Evolutionary conservation across 371 early-diverging fungal species (phyloP), one percentile per base, ranked within the genome.

Genomic region (Mortierella sp.): DNA sequence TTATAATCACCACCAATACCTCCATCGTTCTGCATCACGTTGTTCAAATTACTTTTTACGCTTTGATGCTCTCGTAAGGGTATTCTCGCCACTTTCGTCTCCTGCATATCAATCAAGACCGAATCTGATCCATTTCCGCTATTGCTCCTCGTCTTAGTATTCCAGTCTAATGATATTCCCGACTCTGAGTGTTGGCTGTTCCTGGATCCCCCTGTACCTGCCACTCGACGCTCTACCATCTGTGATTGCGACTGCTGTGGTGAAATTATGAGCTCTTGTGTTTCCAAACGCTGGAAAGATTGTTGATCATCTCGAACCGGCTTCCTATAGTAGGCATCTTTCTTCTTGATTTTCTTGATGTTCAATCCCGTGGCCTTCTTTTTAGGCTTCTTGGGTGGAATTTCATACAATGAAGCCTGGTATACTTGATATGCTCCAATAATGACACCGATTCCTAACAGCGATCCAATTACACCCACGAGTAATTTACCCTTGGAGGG

Each of bases 251-350:
- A 6, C 3, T 45, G 55, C 32, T 42, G 54, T 6, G 7, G 22
- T 40, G 31, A 19, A 57, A 42, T 22, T 49, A 37, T 53, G 3
- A 72, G 72, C 35, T 67, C 77, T 13, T 68, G 72, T 6, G 72
- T 61, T 0, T 78, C 73, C 55, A 72, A 40, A 1, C 79, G 68
- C 60, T 72, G 79, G 73, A 78, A 72, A 2, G 79, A 0, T 17
- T 57, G 63, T 13, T 61, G 56, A 26, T 72, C 63, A 0, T 59
- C 17, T 28, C 6, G 56, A 28, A 22, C 62, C 4, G 81, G 81
- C 65, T 80, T 80, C 61, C 45, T 70, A 62, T 54, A 80, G 45
- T 71, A 80, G 45, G 81, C 81, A 35, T 75, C 71, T 72, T 74
- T 64, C 40, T 71, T 80, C 68, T 80, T 80, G 72, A 80, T 43